phyloP scores from a whole-genome alignment of 306 rosid species.

The Vicia faba region DNA sequence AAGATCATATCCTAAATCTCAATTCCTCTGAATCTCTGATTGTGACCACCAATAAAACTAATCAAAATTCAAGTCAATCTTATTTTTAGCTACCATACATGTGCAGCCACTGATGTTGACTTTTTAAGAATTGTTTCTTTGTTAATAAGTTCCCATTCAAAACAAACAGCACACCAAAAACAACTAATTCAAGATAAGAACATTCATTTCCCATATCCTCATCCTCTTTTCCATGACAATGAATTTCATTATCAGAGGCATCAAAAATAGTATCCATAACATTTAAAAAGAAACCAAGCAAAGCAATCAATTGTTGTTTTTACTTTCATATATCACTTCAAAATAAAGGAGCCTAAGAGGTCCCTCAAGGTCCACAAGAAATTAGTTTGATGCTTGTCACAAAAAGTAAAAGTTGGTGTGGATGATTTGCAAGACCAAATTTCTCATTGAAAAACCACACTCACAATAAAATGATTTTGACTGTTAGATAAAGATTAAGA shows the following conservation, averaged over 20 bases:
- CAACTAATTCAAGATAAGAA: conserved; percentile 21
- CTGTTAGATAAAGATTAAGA: conserved; percentile 7
- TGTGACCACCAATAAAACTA: conserved; percentile 18
- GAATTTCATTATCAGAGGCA: conserved; percentile 17
- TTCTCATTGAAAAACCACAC: background rate
- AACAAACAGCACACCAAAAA: conserved; percentile 10
- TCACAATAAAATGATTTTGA: background rate
- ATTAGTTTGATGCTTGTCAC: conserved; percentile 19
- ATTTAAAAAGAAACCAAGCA: background rate
- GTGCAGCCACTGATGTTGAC: conserved; percentile 49
- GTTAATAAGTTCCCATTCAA: conserved; percentile 35
- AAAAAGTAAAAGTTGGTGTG: conserved; percentile 20
- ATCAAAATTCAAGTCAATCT: conserved; percentile 34
- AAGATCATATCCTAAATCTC: conserved; percentile 3
- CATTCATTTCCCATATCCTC: background rate
- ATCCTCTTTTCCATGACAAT: conserved; percentile 23
- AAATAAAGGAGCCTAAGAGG: conserved; percentile 30
- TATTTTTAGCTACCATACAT: conserved; percentile 37
- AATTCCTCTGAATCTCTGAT: conserved; percentile 2
- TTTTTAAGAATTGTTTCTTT: conserved; percentile 34
- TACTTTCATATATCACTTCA: conserved; percentile 4
- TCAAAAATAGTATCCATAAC: conserved; percentile 22
- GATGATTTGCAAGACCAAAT: background rate
- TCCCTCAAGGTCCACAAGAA: conserved; percentile 24
- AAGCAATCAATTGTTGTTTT: conserved; percentile 5